Conservation (phyloP, 306 rosid genomes). For the Hippophae tibetana region DNA sequence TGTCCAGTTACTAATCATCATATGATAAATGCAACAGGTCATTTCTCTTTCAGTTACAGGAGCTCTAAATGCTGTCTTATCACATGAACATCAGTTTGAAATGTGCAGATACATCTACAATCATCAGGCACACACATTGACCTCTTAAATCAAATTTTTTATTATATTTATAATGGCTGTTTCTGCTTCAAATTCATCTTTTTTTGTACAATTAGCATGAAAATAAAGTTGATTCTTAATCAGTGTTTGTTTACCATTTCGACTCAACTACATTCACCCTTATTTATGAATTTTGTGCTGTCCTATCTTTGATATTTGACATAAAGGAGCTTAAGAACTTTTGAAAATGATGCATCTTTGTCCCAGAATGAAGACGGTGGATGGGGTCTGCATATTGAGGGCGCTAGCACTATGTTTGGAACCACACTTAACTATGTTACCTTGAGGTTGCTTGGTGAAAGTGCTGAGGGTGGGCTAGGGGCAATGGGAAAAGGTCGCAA, state of each 20-base stretch:
- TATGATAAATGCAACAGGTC: too few species aligned
- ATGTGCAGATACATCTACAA: conserved; percentile 29
- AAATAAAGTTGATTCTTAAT: too few species aligned
- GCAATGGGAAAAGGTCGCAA: conserved; percentile 19
- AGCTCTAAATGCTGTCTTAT: conserved; percentile 29
- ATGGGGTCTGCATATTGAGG: conserved; percentile 14
- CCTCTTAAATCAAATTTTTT: background rate
- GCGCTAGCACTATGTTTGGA: too few species aligned
- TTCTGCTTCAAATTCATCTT: background rate
- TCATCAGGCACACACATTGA: conserved; percentile 27
- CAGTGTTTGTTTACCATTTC: too few species aligned
- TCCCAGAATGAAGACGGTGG: conserved; percentile 33
- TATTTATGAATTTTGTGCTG: too few species aligned
- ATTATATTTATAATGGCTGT: background rate
- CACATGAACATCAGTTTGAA: conserved; percentile 23
- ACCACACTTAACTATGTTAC: too few species aligned
- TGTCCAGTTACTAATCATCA: too few species aligned
- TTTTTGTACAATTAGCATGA: background rate
- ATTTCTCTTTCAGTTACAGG: conserved; percentile 1
- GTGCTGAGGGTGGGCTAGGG: conserved; percentile 16
- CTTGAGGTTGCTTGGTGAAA: too few species aligned
- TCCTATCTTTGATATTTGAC: too few species aligned
- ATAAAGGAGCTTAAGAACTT: too few species aligned
- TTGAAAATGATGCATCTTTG: too few species aligned
- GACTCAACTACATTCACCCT: too few species aligned